Percentiles rank a stretch among this genome's conserved stretches.
Evolutionary conservation across 2,329 filamentous ascomycete species (phyloP).

Genomic region (Ilyonectria mors-panacis): DNA sequence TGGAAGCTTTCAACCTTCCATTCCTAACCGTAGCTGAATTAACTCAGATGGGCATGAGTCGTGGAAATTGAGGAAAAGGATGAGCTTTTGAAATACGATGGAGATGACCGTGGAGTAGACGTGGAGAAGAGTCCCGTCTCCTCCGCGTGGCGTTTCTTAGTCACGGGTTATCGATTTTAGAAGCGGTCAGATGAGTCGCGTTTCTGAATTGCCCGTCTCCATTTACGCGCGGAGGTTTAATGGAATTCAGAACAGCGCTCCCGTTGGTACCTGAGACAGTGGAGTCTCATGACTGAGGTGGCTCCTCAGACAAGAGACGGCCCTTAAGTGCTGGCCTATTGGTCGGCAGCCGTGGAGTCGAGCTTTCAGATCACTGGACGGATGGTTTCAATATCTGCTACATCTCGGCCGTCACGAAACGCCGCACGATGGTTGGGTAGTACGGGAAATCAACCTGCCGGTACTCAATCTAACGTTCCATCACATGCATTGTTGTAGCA

Average conservation of each 20-base stretch:
- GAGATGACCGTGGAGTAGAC: neutral
- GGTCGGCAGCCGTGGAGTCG: neutral
- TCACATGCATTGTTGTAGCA: constrained; percentile 20
- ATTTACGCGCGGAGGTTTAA: constrained; percentile 23
- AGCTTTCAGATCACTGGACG: neutral
- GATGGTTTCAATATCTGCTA: constrained; percentile 2
- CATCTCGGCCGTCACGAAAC: constrained; percentile 6
- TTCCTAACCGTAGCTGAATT: neutral
- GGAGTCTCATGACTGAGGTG: constrained; percentile 30
- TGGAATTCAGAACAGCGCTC: constrained; percentile 26
- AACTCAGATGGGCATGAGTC: constrained; percentile 10
- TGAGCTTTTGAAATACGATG: neutral
- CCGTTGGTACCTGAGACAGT: constrained; percentile 45
- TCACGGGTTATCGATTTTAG: constrained; percentile 32
- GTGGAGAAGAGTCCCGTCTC: constrained; percentile 1
- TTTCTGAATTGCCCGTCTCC: constrained; percentile 2
- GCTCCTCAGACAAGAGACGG: constrained; percentile 3
- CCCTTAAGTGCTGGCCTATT: constrained; percentile 13
- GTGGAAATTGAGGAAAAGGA: constrained; percentile 6
- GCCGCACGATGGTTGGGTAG: constrained; percentile 7
- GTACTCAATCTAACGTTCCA: neutral
- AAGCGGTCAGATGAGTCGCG: constrained; percentile 11
- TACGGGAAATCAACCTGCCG: constrained; percentile 6
- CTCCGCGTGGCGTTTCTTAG: constrained; percentile 34
- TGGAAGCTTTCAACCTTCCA: constrained; percentile 15